Evolutionary conservation across 2,329 filamentous ascomycete species (phyloP).

Genomic region (Epichloe gansuensis): DNA sequence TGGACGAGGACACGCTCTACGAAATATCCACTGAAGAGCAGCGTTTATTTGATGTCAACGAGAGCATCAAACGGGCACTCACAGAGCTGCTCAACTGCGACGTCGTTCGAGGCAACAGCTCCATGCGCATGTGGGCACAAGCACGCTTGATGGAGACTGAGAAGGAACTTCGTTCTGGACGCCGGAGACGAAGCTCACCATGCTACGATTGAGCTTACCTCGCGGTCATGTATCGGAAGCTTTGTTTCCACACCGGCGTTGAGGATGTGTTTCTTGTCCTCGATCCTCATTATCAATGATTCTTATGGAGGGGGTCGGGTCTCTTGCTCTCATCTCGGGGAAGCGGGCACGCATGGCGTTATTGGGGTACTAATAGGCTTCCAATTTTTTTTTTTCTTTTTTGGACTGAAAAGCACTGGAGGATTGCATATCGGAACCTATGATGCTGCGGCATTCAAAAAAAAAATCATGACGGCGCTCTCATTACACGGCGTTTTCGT

Average conservation of each 20-base stretch:
- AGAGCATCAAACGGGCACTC: conserved; percentile 47
- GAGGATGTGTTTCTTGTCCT: neutral
- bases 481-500: neutral
- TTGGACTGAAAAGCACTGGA: neutral
- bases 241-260: neutral
- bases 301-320: neutral
- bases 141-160: conserved; percentile 47
- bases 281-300: neutral
- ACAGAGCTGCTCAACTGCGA: conserved; percentile 51
- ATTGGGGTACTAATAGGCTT: neutral
- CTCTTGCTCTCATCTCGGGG: neutral
- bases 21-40: conserved; percentile 40
- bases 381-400: neutral
- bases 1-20: conserved; percentile 33
- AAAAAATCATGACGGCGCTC: neutral
- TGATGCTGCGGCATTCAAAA: neutral
- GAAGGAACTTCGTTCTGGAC: conserved; percentile 40
- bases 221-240: neutral
- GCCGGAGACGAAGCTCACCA: conserved; percentile 32
- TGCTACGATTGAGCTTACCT: conserved; percentile 13
- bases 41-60: conserved; percentile 42
- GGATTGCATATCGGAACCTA: neutral
- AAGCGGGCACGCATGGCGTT: conserved; percentile 2
- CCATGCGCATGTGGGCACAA: conserved; percentile 46
- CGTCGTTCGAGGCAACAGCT: conserved; percentile 35